phyloP scores from a whole-genome alignment of 192 early-diverging fungal genomes.

The Rhizophagus sp. region DNA sequence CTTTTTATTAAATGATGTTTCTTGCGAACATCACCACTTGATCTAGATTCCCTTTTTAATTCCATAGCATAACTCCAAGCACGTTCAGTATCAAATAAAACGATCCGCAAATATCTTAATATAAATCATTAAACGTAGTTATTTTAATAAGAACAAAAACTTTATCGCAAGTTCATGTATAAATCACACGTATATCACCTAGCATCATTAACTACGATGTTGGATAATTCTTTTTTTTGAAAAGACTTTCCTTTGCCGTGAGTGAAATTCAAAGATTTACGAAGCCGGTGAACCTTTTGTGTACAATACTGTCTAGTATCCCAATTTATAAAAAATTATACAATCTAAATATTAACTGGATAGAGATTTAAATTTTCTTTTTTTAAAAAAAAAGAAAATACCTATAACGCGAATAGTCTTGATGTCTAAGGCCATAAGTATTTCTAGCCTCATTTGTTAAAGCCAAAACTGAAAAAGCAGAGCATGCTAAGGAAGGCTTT shows the following conservation, averaged over 20 bases:
- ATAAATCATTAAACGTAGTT: neutral
- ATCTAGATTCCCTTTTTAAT: slow-evolving; percentile 58
- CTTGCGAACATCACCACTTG: slow-evolving; percentile 61
- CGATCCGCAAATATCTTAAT: slow-evolving; percentile 57
- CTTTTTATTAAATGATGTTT: slow-evolving; percentile 62
- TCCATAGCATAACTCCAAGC: slow-evolving; percentile 81
- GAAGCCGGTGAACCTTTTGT: slow-evolving; percentile 60
- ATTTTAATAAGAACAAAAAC: neutral
- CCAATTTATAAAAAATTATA: neutral
- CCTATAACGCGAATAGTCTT: slow-evolving; percentile 80
- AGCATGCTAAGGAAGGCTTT: neutral
- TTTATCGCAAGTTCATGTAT: neutral
- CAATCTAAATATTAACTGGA: neutral
- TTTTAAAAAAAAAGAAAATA: slow-evolving; percentile 26
- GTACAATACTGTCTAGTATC: slow-evolving; percentile 63
- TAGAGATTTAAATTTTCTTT: neutral
- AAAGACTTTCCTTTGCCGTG: slow-evolving; percentile 54
- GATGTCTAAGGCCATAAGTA: slow-evolving; percentile 76
- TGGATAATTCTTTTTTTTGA: slow-evolving; percentile 51
- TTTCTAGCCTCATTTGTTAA: slow-evolving; percentile 65
- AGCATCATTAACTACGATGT: slow-evolving; percentile 43
- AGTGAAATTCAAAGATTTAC: slow-evolving; percentile 51
- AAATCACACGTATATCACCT: slow-evolving; percentile 35
- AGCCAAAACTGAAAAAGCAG: slow-evolving; percentile 43
- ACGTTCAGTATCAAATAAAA: slow-evolving; percentile 73